Evolutionary conservation across 2,329 filamentous ascomycete species (phyloP), one percentile per base, ranked within the genome.

Genomic region (Aureobasidium sp.): DNA sequence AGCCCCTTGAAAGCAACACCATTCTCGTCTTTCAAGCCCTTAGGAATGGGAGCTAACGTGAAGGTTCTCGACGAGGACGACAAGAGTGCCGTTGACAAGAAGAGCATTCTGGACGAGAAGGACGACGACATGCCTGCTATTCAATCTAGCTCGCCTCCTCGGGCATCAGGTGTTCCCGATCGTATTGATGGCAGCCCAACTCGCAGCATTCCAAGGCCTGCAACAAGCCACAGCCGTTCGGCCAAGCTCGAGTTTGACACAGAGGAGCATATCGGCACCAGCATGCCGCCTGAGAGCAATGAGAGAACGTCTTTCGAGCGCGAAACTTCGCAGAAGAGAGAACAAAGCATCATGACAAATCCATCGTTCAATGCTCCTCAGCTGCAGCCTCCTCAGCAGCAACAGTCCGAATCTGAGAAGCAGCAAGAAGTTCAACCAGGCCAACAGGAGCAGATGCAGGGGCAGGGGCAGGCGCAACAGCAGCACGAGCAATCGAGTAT

Each of bases 81-180:
- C 29, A 64, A 61, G 45, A 48, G 61, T 27, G 63, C 52, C 4
- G 60, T 62, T 13, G 64, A 66, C 32, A 64, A 99, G 64, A 41
- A 52, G 47, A 50, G 39, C 45, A 41, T 44, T 9, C 61, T 59
- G n/a, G 68, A 68, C 32, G 58, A 63, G 27, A 67, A 64, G 25
- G 63, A 63, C 16, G 63, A 62, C 15, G 65, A 68, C 8, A 72
- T 69, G 61, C 71, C 71, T 15, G 62, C 70, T 45, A 68, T 73
- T 32, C 67, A 67, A 8, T 73, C 72, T 9, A 71, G 69, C 61
- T 71, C 69, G 44, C 71, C 71, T 34, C 71, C 71, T 13, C 64
- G 65, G 25, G 62, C 65, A 7, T 59, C 62, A 47, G 66, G 62
- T 48, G 62, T 62, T 3, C 55, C 59, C 37, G 59, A 67, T 47